These are phyloP conservation scores for Wilcoxina mikolae DNA, from an alignment of 495 filamentous ascomycete species.

Conservation along the genomic window DNA sequence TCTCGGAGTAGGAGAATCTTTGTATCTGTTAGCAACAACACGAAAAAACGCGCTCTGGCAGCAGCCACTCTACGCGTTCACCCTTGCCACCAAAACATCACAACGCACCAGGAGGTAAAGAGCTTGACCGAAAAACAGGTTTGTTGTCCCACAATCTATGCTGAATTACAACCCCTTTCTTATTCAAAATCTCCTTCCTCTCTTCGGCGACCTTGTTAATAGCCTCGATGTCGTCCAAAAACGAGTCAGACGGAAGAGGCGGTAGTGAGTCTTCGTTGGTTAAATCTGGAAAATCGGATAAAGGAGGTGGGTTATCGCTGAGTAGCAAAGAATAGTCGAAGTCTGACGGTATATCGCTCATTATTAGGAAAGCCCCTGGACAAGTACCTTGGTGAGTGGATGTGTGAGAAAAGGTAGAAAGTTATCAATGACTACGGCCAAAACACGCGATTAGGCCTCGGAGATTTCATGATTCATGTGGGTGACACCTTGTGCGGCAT, in stretches of 20 bases:
- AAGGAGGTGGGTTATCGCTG: constrained; percentile 15
- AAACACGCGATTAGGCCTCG: too few relatives aligned
- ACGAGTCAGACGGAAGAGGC: not conserved
- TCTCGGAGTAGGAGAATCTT: not conserved
- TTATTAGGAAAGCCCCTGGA: too few relatives aligned
- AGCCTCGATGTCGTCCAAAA: constrained; percentile 49
- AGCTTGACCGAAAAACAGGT: constrained; percentile 50
- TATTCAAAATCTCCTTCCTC: constrained; percentile 36
- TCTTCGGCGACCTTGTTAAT: constrained; percentile 39
- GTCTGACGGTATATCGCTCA: constrained; percentile 23
- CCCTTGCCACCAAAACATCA: constrained; percentile 30
- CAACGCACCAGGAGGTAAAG: constrained; percentile 32
- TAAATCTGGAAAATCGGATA: too few relatives aligned
- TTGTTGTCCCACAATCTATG: constrained; percentile 44
- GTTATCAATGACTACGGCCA: too few relatives aligned
- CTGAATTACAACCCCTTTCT: constrained; percentile 44
- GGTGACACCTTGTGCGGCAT: too few relatives aligned
- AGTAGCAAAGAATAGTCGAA: constrained; percentile 18
- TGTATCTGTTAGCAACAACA: not conserved
- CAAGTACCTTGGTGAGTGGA: too few relatives aligned
- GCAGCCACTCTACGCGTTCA: not conserved
- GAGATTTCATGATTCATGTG: too few relatives aligned
- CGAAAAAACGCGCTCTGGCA: not conserved
- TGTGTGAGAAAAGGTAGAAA: too few relatives aligned
- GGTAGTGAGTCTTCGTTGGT: not conserved